Base-by-base conservation (phyloP, 2,329 filamentous ascomycete genomes). In the Ilyonectria mors-panacis region DNA sequence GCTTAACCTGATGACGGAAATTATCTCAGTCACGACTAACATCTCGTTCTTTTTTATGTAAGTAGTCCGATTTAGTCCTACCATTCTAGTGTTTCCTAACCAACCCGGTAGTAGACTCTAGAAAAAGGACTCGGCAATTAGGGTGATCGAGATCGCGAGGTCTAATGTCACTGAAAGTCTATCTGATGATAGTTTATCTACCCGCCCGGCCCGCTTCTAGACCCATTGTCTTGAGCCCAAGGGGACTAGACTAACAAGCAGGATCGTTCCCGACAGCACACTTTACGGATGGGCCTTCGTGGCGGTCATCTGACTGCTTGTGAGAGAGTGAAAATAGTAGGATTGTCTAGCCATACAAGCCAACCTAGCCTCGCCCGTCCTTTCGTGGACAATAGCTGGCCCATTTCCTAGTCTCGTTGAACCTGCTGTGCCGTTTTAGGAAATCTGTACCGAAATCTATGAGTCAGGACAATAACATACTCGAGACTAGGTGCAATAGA, bases 131-230 rank as follows among this genome's bases (percentile, higher is more conserved):
- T 21, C 19, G 30, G 30, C 6, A 35, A 21, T 33, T n/a, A 6
- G 37, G 17, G 17, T 7, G n/a, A 28, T 53, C n/a, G 50, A 53
- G 50, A 8, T 4, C 28, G 7, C n/a, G 26, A 26, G 48, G 6
- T 26, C 26, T 9, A 51, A 33, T 51, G n/a, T 19, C 28, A 23
- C 12, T 19, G 3, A 33, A 33, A 51, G 30, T 35, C 17, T 35
- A 12, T 17, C 5, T 15, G 19, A 35, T 12, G 28, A 53, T 35
- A 15, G n/a, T 35, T 53, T 53, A 15, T 8, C 50, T 19, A 33
- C 30, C 10, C 30, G n/a, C 28, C 26, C 50, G 50, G 50, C 28
- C 50, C 50, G 50, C 50, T 53, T 53, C 50, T 53, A 19, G 50
- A 19, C 28, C 28, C 10, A 26, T 19, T 15, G 26, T 50, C 15